phyloP scores from a whole-genome alignment of 2,329 filamentous ascomycete genomes.

The Proliferodiscus dingleyae region DNA sequence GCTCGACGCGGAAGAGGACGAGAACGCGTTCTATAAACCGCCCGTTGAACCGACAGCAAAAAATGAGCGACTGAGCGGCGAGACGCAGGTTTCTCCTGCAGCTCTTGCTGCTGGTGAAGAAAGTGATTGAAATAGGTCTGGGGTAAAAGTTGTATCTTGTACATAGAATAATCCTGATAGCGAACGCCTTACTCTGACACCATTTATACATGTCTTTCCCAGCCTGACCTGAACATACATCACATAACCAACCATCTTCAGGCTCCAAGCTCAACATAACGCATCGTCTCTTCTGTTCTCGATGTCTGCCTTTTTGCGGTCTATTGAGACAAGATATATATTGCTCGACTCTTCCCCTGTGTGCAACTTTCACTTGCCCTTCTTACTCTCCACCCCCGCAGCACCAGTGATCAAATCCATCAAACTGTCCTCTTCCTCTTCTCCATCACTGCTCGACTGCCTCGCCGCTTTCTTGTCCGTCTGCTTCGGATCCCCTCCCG shows the following conservation, averaged over 20 bases:
- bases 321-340: too few species aligned
- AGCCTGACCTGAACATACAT: not conserved
- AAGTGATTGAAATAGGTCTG: constrained; percentile 24
- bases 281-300: constrained; percentile 9
- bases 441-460: too few species aligned
- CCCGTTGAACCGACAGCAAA: constrained; percentile 49
- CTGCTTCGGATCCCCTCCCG: too few species aligned
- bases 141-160: constrained; percentile 5
- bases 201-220: not conserved
- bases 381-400: constrained; percentile 22
- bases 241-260: not conserved
- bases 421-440: constrained; percentile 45
- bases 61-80: constrained; percentile 25
- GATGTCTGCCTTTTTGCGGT: too few species aligned
- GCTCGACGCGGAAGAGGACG: constrained; percentile 88
- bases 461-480: too few species aligned
- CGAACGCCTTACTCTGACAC: not conserved
- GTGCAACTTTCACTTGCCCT: constrained; percentile 34
- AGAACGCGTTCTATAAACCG: constrained; percentile 59
- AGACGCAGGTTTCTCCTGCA: constrained; percentile 19
- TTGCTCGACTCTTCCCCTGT: constrained; percentile 30
- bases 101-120: constrained; percentile 18
- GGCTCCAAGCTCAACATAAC: constrained; percentile 3
- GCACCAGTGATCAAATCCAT: constrained; percentile 52
- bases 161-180: not conserved